A percentile compares a stretch with the other conserved stretches of the same genome.
These are phyloP conservation scores for Boletus sensibilis DNA, from an alignment of 768 basidiomycete species.

Conservation along the genomic window DNA sequence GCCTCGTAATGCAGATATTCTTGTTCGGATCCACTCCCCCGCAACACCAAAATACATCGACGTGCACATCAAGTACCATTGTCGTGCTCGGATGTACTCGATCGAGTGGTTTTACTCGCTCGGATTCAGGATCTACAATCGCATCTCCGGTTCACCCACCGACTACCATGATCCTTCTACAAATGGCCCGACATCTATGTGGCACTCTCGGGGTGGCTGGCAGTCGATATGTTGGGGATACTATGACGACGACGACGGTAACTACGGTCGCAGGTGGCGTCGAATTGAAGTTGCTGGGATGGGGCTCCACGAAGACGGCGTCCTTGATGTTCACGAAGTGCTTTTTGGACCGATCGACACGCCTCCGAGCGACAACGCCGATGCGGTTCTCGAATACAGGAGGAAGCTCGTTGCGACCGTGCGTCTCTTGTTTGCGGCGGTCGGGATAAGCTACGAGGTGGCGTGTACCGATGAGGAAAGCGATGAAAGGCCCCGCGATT, in stretches of 20 bases:
- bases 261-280: background rate
- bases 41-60: slow-evolving; percentile 14
- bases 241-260: slow-evolving; percentile 8
- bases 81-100: background rate
- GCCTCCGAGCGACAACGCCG: background rate
- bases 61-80: slow-evolving; percentile 15
- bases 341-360: slow-evolving; percentile 11
- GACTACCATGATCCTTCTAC: background rate
- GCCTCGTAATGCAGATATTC: slow-evolving; percentile 1
- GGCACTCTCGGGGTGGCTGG: slow-evolving; percentile 10
- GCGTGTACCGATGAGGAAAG: slow-evolving; percentile 12
- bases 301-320: slow-evolving; percentile 7
- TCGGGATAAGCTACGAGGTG: slow-evolving; percentile 8
- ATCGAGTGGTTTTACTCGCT: slow-evolving; percentile 15
- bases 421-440: slow-evolving; percentile 10
- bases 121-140: slow-evolving; percentile 6
- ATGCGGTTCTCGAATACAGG: background rate
- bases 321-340: slow-evolving; percentile 7
- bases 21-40: slow-evolving; percentile 6
- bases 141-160: background rate
- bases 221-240: slow-evolving; percentile 16
- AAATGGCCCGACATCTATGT: background rate
- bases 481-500: background rate
- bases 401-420: slow-evolving; percentile 4
- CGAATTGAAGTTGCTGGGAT: background rate